These are phyloP conservation scores for Aspergillus melleus DNA, from an alignment of 2,329 filamentous ascomycete species.

Conservation along the genomic window DNA sequence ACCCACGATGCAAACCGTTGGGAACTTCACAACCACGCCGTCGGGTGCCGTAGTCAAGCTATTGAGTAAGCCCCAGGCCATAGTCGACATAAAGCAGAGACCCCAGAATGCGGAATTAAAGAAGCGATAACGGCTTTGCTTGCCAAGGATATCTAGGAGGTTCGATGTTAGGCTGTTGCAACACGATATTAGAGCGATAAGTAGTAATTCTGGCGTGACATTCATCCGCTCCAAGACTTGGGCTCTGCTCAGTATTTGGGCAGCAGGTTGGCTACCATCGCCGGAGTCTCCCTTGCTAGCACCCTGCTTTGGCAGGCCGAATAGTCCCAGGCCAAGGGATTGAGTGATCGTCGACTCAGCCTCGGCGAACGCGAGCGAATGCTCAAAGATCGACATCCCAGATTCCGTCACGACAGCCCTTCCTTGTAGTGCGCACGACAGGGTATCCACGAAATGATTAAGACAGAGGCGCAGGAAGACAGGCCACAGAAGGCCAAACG, in stretches of 20 bases:
- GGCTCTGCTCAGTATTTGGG: slow-evolving; percentile 40
- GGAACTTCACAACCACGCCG: slow-evolving; percentile 74
- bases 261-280: slow-evolving; percentile 30
- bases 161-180: slow-evolving; percentile 89
- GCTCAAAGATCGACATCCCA: slow-evolving; percentile 94
- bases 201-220: slow-evolving; percentile 81
- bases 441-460: slow-evolving; percentile 84
- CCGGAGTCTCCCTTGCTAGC: slow-evolving; percentile 47
- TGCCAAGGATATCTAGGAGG: slow-evolving; percentile 73
- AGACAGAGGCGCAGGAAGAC: slow-evolving; percentile 56
- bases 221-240: slow-evolving; percentile 79
- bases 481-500: slow-evolving; percentile 65
- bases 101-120: slow-evolving; percentile 89
- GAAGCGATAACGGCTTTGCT: slow-evolving; percentile 78
- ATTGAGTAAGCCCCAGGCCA: slow-evolving; percentile 70
- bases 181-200: slow-evolving; percentile 83
- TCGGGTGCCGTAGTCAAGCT: slow-evolving; percentile 46
- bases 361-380: slow-evolving; percentile 93
- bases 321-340: slow-evolving; percentile 71
- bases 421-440: slow-evolving; percentile 85
- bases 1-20: slow-evolving; percentile 90
- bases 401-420: slow-evolving; percentile 78
- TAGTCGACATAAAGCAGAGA: slow-evolving; percentile 81
- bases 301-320: slow-evolving; percentile 51
- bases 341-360: slow-evolving; percentile 84